Conservation (phyloP, 805 yeast species). For the Spathaspora sp. region DNA sequence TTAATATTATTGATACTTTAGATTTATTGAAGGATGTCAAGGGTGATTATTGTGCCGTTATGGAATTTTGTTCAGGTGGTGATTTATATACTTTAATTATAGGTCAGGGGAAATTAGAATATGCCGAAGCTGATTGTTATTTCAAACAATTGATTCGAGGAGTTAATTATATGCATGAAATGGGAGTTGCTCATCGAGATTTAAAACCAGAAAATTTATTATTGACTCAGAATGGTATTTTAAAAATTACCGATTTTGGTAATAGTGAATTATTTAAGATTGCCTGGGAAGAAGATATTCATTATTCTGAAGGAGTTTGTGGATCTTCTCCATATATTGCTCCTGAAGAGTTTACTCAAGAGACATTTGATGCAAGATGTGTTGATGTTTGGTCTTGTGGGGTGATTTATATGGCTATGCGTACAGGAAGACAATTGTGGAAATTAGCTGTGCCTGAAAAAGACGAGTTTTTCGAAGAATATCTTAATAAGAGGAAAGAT, state of each 20-base stretch:
- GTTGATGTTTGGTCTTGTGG: slow-evolving; percentile 94
- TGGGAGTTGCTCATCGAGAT: slow-evolving; percentile 90
- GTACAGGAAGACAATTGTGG: slow-evolving; percentile 95
- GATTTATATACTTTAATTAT: slow-evolving; percentile 72
- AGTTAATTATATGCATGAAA: slow-evolving; percentile 81
- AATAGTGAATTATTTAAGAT: slow-evolving; percentile 76
- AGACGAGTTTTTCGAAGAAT: slow-evolving; percentile 77
- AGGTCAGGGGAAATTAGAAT: slow-evolving; percentile 74
- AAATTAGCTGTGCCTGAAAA: slow-evolving; percentile 67
- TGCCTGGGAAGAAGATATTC: slow-evolving; percentile 79
- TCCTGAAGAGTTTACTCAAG: slow-evolving; percentile 71
- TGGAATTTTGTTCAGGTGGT: slow-evolving; percentile 84
- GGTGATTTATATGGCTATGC: slow-evolving; percentile 87
- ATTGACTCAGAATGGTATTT: slow-evolving; percentile 64
- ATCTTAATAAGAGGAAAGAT: slow-evolving; percentile 74
- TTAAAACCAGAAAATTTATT: slow-evolving; percentile 84
- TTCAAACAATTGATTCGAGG: slow-evolving; percentile 83
- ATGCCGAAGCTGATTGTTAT: slow-evolving; percentile 84
- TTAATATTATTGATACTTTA: slow-evolving; percentile 71
- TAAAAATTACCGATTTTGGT: slow-evolving; percentile 88
- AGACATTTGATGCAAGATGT: slow-evolving; percentile 74
- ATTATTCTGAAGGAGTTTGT: slow-evolving; percentile 69
- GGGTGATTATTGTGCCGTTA: slow-evolving; percentile 79
- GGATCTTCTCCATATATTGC: slow-evolving; percentile 91
- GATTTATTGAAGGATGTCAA: slow-evolving; percentile 79